Percentiles rank a stretch among this genome's conserved stretches.
Conservation (phyloP, 371 early-diverging fungal species). For the Apophysomyces sp. region DNA sequence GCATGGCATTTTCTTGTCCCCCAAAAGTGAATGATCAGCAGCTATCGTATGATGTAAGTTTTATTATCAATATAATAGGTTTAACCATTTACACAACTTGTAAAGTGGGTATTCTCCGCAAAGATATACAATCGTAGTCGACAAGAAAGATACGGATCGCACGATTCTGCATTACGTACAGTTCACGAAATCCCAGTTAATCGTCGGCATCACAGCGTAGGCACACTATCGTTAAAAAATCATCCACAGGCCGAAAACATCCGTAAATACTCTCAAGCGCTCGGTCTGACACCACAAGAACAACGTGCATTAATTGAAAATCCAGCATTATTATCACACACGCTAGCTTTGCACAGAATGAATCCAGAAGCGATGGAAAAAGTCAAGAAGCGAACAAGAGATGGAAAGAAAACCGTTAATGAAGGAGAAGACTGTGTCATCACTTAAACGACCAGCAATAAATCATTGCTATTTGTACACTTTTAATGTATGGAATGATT, state of each 20-base stretch:
- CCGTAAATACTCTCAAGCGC: constrained; percentile 29
- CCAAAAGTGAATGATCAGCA: constrained; percentile 33
- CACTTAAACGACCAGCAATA: not conserved
- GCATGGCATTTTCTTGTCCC: constrained; percentile 24
- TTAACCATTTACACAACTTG: not conserved
- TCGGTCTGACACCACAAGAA: constrained; percentile 45
- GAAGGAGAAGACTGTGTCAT: not conserved
- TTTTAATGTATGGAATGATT: too few species aligned
- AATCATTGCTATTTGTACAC: too few species aligned
- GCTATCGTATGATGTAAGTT: constrained; percentile 36
- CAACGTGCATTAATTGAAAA: constrained; percentile 35
- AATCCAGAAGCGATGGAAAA: constrained; percentile 13
- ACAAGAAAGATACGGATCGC: not conserved
- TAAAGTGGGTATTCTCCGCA: constrained; percentile 26
- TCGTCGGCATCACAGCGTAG: not conserved
- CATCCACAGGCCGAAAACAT: constrained; percentile 36
- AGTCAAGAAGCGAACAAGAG: constrained; percentile 1
- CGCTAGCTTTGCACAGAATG: constrained; percentile 26
- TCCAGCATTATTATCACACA: constrained; percentile 39
- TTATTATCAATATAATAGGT: not conserved
- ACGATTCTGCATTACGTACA: not conserved
- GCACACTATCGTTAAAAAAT: constrained; percentile 3
- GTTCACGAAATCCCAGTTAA: not conserved
- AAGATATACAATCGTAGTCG: constrained; percentile 26
- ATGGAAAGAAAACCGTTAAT: not conserved